These are phyloP conservation scores for Narthecium ossifragum DNA, from an alignment of 106 monocot species.

Conservation along the genomic window DNA sequence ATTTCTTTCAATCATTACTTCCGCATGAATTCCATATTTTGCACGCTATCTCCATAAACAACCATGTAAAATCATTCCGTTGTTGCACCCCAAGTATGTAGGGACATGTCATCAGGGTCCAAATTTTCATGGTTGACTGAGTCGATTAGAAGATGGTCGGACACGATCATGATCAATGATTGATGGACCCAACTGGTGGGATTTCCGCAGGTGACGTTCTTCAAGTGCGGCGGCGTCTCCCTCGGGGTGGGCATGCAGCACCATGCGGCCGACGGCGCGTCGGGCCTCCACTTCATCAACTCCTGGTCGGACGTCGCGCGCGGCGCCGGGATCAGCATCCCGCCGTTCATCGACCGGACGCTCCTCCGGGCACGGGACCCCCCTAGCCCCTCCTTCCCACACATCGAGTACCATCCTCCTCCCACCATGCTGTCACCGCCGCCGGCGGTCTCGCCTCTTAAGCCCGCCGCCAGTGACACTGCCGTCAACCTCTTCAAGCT, in stretches of 20 bases:
- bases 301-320: conserved; percentile 89
- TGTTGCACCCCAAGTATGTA: too few relatives aligned
- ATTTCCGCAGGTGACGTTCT: conserved; percentile 57
- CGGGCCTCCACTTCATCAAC: conserved; percentile 91
- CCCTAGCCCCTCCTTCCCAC: conserved; percentile 57
- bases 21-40: too few relatives aligned
- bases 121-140: too few relatives aligned
- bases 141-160: too few relatives aligned
- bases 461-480: conserved; percentile 13
- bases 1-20: too few relatives aligned
- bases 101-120: too few relatives aligned
- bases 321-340: conserved; percentile 44
- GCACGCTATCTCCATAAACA: too few relatives aligned
- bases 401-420: conserved; percentile 89
- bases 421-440: conserved; percentile 37
- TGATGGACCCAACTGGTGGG: too few relatives aligned
- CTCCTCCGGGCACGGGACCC: conserved; percentile 67
- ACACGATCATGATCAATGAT: too few relatives aligned
- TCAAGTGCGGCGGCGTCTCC: conserved; percentile 81
- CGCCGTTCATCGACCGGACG: conserved; percentile 79
- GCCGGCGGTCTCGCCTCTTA: neutral
- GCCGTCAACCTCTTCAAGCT: conserved; percentile 61
- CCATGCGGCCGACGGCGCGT: conserved; percentile 77
- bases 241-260: conserved; percentile 98
- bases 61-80: too few relatives aligned